phyloP scores from a whole-genome alignment of 2,329 filamentous ascomycete species.

The Tolypocladium sp. region DNA sequence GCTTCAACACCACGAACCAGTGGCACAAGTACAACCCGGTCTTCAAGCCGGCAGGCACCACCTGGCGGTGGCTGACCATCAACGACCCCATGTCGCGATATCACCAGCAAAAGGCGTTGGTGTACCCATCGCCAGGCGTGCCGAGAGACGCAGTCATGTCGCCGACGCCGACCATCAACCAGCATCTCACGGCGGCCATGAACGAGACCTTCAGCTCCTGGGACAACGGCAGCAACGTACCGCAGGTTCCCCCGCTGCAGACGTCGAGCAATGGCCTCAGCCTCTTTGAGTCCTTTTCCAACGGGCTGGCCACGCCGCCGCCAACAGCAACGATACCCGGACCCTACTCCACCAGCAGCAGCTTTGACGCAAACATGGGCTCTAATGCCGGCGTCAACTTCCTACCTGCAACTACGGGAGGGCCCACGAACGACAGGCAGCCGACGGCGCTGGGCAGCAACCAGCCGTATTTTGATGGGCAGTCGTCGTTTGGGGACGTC shows the following conservation, averaged over 20 bases:
- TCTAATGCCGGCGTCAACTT: slow-evolving; percentile 19
- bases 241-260: slow-evolving; percentile 23
- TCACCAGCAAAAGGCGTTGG: slow-evolving; percentile 40
- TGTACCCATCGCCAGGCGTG: slow-evolving; percentile 23
- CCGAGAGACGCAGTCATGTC: slow-evolving; percentile 41
- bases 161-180: slow-evolving; percentile 37
- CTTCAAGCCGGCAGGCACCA: slow-evolving; percentile 43
- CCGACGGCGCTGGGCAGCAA: slow-evolving; percentile 13
- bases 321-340: slow-evolving; percentile 42
- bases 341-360: slow-evolving; percentile 30
- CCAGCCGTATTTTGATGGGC: slow-evolving; percentile 23
- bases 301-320: slow-evolving; percentile 47
- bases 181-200: slow-evolving; percentile 46
- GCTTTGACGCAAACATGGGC: slow-evolving; percentile 31
- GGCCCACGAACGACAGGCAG: slow-evolving; percentile 16
- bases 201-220: slow-evolving; percentile 47
- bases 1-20: slow-evolving; percentile 45
- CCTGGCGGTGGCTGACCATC: slow-evolving; percentile 54
- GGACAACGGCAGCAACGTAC: slow-evolving; percentile 20
- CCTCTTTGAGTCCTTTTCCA: slow-evolving; percentile 40
- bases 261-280: slow-evolving; percentile 24
- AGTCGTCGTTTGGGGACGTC: slow-evolving; percentile 20
- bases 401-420: slow-evolving; percentile 17
- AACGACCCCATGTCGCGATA: slow-evolving; percentile 50
- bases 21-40: slow-evolving; percentile 39